Evolutionary conservation across 2,329 filamentous ascomycete species (phyloP).

Genomic region (Uncinocarpus reesii): DNA sequence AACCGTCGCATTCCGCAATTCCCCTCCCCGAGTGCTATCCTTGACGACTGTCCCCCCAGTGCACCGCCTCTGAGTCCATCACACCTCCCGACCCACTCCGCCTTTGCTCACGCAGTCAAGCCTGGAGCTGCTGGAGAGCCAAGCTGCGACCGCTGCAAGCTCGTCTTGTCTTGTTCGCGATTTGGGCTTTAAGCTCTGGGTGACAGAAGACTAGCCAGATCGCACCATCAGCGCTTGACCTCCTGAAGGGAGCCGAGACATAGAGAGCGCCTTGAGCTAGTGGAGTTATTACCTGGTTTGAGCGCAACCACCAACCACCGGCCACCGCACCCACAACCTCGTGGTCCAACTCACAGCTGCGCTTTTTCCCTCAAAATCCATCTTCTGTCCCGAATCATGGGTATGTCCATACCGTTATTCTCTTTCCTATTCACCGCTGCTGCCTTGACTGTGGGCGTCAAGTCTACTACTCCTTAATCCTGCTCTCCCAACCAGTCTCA

Average conservation of each 20-base stretch:
- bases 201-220: too few relatives aligned
- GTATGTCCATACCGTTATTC: not conserved
- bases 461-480: not conserved
- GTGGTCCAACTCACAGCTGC: not conserved
- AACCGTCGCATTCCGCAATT: too few relatives aligned
- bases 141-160: too few relatives aligned
- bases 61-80: too few relatives aligned
- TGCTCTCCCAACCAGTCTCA: not conserved
- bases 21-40: too few relatives aligned
- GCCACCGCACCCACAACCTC: not conserved
- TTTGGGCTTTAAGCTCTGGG: too few relatives aligned
- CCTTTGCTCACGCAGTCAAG: too few relatives aligned
- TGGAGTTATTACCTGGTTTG: not conserved
- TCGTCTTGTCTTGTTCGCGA: too few relatives aligned
- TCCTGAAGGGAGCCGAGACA: not conserved
- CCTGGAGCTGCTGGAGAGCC: too few relatives aligned
- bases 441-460: not conserved
- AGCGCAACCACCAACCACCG: constrained; percentile 1
- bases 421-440: not conserved
- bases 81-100: too few relatives aligned
- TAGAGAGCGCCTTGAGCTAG: not conserved
- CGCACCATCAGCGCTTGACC: too few relatives aligned
- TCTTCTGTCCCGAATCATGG: not conserved
- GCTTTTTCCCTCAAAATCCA: not conserved
- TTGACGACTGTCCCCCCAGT: too few relatives aligned